Base-by-base conservation (phyloP, 1,284 basidiomycete genomes). In the Cutaneotrichosporon daszewskae region DNA sequence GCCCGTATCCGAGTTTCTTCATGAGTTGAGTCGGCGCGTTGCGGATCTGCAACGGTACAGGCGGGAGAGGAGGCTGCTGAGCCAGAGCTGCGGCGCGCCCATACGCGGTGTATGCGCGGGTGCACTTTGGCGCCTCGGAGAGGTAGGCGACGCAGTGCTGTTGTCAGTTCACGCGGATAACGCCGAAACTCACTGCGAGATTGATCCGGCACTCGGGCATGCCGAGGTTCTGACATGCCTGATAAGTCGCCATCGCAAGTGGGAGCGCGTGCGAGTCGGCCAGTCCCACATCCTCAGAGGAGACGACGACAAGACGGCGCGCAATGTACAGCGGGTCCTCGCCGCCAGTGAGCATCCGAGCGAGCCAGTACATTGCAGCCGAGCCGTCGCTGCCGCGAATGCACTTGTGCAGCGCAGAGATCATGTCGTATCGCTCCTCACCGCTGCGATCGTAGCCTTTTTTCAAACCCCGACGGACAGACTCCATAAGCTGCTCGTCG, bases 311-410 rank as follows among this genome's bases (percentile, higher is more conserved):
- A 68, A 91, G 78, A 24, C 88, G 75, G 20, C 89, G 76, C 1
- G 83, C 85, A 49, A 92, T 80, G 60, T 84, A 94, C 27, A 90
- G 63, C 3, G 90, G 85, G 68, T 94, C 90, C 65, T 94, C 88
- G 11, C 87, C 89, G n/a, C 80, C 84, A 35, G 75, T 77, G 26
- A 87, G 73, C 85, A 89, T 87, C 23, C 39, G 31, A 7, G 39
- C 86, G 7, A 90, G 75, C 87, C 88, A 94, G 69, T 92, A 94
- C 72, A 94, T 74, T 7, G 87, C 87, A 0, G 87, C 89, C 55
- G 79, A 78, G 2, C 82, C 80, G 55, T 90, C 79, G 40, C 80
- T 81, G 7, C 87, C 88, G 32, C 90, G 77, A 24, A 94, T 79
- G 49, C 80, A 81, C 67, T 94, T 94, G 71, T 94, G 90, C 54